Percentiles rank a stretch among this genome's conserved stretches.
Conservation (phyloP, 2,329 filamentous ascomycete genomes). For the Colletotrichum sp. region DNA sequence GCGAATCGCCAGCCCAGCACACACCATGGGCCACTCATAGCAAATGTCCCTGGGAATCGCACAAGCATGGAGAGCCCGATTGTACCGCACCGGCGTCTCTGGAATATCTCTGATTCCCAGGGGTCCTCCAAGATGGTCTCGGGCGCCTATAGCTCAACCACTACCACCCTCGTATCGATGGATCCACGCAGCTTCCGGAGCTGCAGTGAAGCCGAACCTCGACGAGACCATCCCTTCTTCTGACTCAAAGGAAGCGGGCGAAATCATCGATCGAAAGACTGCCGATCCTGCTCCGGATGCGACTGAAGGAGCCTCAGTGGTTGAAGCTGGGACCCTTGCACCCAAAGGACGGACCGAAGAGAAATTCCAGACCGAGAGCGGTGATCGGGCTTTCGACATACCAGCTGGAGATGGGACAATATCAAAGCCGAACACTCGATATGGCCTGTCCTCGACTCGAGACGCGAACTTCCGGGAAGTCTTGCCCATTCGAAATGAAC, state of each 20-base stretch:
- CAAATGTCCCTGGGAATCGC: conserved; percentile 52
- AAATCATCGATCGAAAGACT: neutral
- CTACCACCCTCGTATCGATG: neutral
- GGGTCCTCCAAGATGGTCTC: conserved; percentile 17
- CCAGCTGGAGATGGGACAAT: neutral
- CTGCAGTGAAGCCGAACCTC: neutral
- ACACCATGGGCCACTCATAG: conserved; percentile 44
- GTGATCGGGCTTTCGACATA: neutral
- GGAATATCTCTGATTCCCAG: conserved; percentile 23
- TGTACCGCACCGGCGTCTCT: conserved; percentile 31
- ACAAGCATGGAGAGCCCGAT: conserved; percentile 45
- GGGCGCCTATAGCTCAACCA: conserved; percentile 1
- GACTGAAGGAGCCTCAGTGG: neutral
- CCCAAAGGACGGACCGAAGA: neutral
- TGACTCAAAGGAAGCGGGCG: neutral
- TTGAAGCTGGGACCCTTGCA: neutral
- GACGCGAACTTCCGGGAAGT: neutral
- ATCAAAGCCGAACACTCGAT: neutral
- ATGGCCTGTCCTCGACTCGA: neutral
- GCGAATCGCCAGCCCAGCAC: conserved; percentile 4
- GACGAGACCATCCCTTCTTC: neutral
- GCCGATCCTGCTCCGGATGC: neutral
- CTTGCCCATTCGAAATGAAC: neutral
- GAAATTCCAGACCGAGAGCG: neutral
- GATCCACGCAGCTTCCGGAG: neutral